Evolutionary conservation across 805 yeast species (phyloP).

Genomic region (Nakazawaea holstii): DNA sequence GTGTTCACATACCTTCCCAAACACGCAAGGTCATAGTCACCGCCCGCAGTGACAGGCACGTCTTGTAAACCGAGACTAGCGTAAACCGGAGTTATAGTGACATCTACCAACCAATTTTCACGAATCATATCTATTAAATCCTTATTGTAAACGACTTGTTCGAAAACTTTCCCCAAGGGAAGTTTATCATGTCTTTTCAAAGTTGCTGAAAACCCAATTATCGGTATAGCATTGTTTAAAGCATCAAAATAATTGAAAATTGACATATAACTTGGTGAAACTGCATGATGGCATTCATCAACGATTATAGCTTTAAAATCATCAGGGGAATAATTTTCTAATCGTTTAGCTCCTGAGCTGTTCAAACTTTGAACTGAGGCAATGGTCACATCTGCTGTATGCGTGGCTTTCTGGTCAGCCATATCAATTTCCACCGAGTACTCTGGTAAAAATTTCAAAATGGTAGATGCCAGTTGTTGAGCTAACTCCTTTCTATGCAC

Average conservation of each 20-base stretch:
- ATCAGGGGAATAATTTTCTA: slow-evolving; percentile 47
- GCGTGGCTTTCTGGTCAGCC: slow-evolving; percentile 43
- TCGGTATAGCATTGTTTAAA: slow-evolving; percentile 36
- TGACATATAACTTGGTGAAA: slow-evolving; percentile 59
- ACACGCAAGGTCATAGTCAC: slow-evolving; percentile 50
- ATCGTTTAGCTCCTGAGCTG: slow-evolving; percentile 33
- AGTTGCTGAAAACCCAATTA: slow-evolving; percentile 89
- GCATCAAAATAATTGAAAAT: slow-evolving; percentile 59
- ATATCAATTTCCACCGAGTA: slow-evolving; percentile 61
- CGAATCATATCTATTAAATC: slow-evolving; percentile 60
- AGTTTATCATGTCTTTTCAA: slow-evolving; percentile 69
- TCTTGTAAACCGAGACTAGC: slow-evolving; percentile 27
- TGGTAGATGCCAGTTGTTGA: slow-evolving; percentile 54
- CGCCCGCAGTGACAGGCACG: slow-evolving; percentile 22
- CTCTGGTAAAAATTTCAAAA: slow-evolving; percentile 42
- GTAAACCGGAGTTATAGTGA: slow-evolving; percentile 54
- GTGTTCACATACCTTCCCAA: slow-evolving; percentile 54
- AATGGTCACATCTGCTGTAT: slow-evolving; percentile 57
- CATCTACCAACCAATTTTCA: slow-evolving; percentile 66
- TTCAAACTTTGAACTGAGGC: slow-evolving; percentile 71
- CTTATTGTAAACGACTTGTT: slow-evolving; percentile 68
- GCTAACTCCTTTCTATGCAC: slow-evolving; percentile 83
- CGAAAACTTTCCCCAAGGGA: slow-evolving; percentile 54
- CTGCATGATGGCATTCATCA: slow-evolving; percentile 93
- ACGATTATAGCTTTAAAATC: slow-evolving; percentile 71